phyloP scores from a whole-genome alignment of 2,329 filamentous ascomycete genomes.

The Sclerotinia minor region DNA sequence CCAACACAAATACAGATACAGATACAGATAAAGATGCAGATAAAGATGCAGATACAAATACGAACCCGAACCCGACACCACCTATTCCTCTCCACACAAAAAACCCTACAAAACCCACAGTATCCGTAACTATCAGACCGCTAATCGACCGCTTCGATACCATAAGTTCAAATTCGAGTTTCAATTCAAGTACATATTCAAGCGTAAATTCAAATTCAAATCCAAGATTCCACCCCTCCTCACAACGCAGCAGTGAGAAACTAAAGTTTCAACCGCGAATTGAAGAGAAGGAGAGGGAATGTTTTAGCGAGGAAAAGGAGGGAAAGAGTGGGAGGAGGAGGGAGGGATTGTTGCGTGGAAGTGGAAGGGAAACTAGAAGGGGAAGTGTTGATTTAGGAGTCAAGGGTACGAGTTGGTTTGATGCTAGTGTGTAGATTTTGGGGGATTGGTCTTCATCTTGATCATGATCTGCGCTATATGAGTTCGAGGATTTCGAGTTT shows the following conservation, averaged over 20 bases:
- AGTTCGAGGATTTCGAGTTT: no score
- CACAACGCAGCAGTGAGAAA: background rate
- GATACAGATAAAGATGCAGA: no score
- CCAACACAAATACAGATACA: background rate
- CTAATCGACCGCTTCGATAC: constrained; percentile 14
- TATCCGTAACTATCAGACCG: background rate
- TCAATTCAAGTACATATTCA: no score
- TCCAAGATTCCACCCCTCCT: background rate
- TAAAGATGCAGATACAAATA: no score
- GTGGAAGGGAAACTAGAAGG: no score
- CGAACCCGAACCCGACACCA: no score
- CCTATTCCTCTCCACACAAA: background rate
- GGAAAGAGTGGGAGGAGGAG: background rate
- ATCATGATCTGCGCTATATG: no score
- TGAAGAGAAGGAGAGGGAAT: background rate
- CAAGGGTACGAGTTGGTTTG: constrained; percentile 15
- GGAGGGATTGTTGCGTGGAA: background rate
- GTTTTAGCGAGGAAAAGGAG: background rate
- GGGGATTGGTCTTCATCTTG: background rate
- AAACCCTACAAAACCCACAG: no score
- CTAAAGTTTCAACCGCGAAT: background rate
- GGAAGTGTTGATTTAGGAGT: background rate
- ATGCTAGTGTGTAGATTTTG: constrained; percentile 2
- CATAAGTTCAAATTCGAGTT: background rate
- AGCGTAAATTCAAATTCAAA: no score